Conservation (phyloP, 306 rosid species). For the Citrullus mucosospermus region DNA sequence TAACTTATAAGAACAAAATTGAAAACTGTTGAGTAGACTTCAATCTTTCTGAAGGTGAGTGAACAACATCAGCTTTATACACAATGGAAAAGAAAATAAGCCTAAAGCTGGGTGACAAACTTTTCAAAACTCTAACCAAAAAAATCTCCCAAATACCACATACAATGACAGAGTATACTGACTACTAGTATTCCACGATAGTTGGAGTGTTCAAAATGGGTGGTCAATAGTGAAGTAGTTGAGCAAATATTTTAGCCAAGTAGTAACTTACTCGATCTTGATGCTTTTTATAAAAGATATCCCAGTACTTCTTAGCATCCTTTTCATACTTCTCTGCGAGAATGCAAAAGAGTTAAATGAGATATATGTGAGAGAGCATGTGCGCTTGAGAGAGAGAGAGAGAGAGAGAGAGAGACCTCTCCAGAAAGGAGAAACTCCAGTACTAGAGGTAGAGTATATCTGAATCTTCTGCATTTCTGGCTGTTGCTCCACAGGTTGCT, state of each 20-base stretch:
- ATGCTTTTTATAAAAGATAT: slow-evolving; percentile 80
- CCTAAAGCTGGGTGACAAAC: background rate
- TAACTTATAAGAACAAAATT: background rate
- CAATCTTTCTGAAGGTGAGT: background rate
- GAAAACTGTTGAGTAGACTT: background rate
- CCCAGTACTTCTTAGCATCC: slow-evolving; percentile 93
- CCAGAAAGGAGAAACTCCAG: slow-evolving; percentile 70
- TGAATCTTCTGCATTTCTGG: slow-evolving; percentile 41
- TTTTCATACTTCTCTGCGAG: slow-evolving; percentile 58
- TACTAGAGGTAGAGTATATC: slow-evolving; percentile 46
- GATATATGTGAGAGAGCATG: background rate
- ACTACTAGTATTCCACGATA: background rate
- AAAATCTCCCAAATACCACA: background rate
- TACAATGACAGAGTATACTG: background rate
- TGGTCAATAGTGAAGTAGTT: background rate
- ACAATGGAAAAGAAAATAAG: background rate
- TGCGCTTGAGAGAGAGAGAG: background rate
- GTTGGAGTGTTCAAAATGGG: background rate
- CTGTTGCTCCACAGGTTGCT: slow-evolving; percentile 28
- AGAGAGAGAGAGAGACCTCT: slow-evolving; percentile 38
- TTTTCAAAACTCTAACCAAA: background rate
- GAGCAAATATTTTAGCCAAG: background rate
- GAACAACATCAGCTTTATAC: background rate
- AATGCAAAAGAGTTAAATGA: background rate
- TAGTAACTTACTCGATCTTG: slow-evolving; percentile 51